Conservation (phyloP, 148 eudicot species). For the Linanthus parryae region DNA sequence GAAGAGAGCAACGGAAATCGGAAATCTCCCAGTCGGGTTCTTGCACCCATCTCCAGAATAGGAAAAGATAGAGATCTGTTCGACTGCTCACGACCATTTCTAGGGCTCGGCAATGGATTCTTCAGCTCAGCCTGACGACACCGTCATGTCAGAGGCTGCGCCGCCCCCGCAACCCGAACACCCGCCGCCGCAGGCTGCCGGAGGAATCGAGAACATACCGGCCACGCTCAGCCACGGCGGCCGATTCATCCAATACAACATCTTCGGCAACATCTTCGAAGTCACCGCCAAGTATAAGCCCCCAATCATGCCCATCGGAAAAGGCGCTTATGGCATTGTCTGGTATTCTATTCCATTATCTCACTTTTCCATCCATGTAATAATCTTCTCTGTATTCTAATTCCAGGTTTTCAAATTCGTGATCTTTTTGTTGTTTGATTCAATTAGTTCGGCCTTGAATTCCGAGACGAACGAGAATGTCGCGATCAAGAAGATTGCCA, state of each 20-base stretch:
- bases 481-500: constrained; percentile 91
- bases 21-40: too few relatives aligned
- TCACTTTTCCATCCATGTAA: too few relatives aligned
- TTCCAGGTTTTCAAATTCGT: too few relatives aligned
- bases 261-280: constrained; percentile 85
- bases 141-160: constrained; percentile 31
- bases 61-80: too few relatives aligned
- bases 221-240: constrained; percentile 83
- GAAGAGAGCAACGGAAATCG: too few relatives aligned
- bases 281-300: constrained; percentile 88
- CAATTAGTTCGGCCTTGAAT: constrained; percentile 68
- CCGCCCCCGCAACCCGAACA: constrained; percentile 16
- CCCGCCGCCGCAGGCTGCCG: constrained; percentile 12
- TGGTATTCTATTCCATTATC: constrained; percentile 44
- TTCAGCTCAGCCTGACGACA: neutral
- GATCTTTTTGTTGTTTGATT: neutral
- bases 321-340: constrained; percentile 97
- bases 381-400: too few relatives aligned
- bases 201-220: constrained; percentile 56
- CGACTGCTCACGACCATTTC: too few relatives aligned
- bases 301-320: constrained; percentile 95
- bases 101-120: too few relatives aligned
- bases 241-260: constrained; percentile 75
- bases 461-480: constrained; percentile 87
- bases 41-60: too few relatives aligned